Evolutionary conservation across 2,329 filamentous ascomycete species (phyloP), one percentile per base, ranked within the genome.

Genomic region (Microascus cirrosus): DNA sequence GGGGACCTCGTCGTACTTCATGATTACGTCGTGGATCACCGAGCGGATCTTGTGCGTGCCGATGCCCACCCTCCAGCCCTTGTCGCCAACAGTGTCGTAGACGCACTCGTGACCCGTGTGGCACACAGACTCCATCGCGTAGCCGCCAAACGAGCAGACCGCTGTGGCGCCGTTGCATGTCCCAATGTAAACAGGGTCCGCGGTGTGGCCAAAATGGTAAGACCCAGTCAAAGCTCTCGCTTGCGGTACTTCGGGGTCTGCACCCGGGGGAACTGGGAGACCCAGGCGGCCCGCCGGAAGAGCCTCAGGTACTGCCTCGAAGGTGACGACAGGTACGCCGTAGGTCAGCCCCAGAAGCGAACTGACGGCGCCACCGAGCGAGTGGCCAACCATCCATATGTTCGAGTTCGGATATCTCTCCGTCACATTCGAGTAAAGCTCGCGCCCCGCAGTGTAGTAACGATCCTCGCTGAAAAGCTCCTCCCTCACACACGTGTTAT

Each of bases 131-230:
- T 99, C 91, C 77, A 99, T 81, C 1, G 94, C 92, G 69, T 97
- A 99, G 0, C 94, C 94, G 1, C 85, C 93, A 66, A 95, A 85
- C 0, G 92, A 94, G 70, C 94, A 97, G 12, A 87, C 85, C 2
- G 93, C 92, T 2, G 89, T 91, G 2, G 89, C 90, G 35, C 89
- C 89, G 66, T 96, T 96, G 73, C 94, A 97, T 0, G 86, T 89
- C 35, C 94, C 94, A 74, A 96, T 92, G 66, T 87, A 99, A 36
- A 99, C 85, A 0, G 94, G 94, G 70, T 99, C 94, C 0, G 94
- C 94, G 0, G 91, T 97, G 66, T 97, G 92, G 3, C 94, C 94
- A 68, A 96, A 93, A 70, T 99, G 94, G 67, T 85, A 95, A 0
- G 88, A 79, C 13, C 90, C 92, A 0, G 90, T 95, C 65, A 84